Base-by-base conservation (phyloP, 2,329 filamentous ascomycete species). In the Nigrospora sphaerica region DNA sequence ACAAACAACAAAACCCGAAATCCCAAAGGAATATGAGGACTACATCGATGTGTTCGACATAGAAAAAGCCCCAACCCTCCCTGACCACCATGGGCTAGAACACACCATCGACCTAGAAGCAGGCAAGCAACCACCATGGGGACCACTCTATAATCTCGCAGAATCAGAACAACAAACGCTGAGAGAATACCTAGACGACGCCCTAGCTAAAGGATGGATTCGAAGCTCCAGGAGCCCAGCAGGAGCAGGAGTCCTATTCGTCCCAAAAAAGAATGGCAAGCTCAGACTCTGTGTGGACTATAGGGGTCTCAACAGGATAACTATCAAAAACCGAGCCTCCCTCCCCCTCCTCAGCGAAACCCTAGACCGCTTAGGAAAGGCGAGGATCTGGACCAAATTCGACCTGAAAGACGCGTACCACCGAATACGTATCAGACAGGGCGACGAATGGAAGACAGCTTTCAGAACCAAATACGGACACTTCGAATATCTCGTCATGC, bases 401-500 rank as follows among this genome's bases (percentile, higher is more conserved):
- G 39, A 37, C 45, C 18, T 45, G 34, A 49, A 9, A 32, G 35
- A 39, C 48, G 38, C 48, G 35, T 51, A 52, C 18, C 50, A 54
- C 19, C 49, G 37, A 34, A 19, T 31, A 16, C 50, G 49, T 37
- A 39, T 49, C 23, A 46, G 36, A 32, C n/a, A n/a, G n/a, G n/a
- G n/a, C n/a, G n/a, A n/a, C n/a, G n/a, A n/a, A n/a, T n/a, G n/a
- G n/a, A n/a, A n/a, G n/a, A n/a, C n/a, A n/a, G n/a, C n/a, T n/a
- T n/a, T n/a, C n/a, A n/a, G n/a, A n/a, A n/a, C n/a, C 44, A 41
- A 46, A 18, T 51, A 46, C 39, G 50, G 28, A 16, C 45, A 51
- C 23, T 55, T 47, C 51, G 48, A 55, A 35, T 55, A 52, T 44
- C 32, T 47, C 37, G 39, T 50, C 28, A 52, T 52, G 49, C 38